These are phyloP conservation scores for Dimocarpus longan DNA, from an alignment of 345 rosid species.

Conservation along the genomic window DNA sequence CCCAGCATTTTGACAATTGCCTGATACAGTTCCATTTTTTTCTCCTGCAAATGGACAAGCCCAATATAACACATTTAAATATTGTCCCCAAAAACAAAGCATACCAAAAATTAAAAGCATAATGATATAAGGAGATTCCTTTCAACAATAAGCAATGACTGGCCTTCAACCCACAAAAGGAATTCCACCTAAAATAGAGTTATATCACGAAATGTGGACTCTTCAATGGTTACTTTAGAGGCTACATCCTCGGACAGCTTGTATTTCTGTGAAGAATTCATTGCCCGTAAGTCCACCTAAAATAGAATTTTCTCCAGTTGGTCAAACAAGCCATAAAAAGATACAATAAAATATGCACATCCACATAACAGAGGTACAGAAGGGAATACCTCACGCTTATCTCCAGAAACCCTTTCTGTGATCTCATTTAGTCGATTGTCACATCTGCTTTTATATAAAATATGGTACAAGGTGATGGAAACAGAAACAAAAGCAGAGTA, in stretches of 20 bases:
- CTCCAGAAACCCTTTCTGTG: constrained; percentile 71
- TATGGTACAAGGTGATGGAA: constrained; percentile 44
- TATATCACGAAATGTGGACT: constrained; percentile 97
- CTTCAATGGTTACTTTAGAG: constrained; percentile 85
- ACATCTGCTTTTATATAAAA: constrained; percentile 93
- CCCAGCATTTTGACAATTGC: constrained; percentile 86
- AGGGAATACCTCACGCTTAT: constrained; percentile 84
- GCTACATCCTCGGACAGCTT: constrained; percentile 88
- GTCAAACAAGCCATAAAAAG: too few species aligned
- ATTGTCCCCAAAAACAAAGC: too few species aligned
- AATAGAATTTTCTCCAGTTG: constrained; percentile 20
- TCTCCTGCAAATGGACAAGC: too few species aligned
- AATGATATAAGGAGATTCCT: constrained; percentile 5
- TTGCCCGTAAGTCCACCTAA: constrained; percentile 77
- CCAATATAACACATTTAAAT: too few species aligned
- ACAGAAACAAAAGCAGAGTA: constrained; percentile 11
- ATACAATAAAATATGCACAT: constrained; percentile 17
- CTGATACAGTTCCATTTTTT: too few species aligned
- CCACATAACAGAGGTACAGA: too few species aligned
- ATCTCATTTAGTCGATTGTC: constrained; percentile 94
- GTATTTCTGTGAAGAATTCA: constrained; percentile 87
- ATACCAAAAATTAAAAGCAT: too few species aligned
- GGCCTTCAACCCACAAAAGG: constrained; percentile 17
- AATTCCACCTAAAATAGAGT: constrained; percentile 48
- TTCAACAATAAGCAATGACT: constrained; percentile 21